Conservation (phyloP, 1,284 basidiomycete genomes). For the Cutaneotrichosporon dermatis region DNA sequence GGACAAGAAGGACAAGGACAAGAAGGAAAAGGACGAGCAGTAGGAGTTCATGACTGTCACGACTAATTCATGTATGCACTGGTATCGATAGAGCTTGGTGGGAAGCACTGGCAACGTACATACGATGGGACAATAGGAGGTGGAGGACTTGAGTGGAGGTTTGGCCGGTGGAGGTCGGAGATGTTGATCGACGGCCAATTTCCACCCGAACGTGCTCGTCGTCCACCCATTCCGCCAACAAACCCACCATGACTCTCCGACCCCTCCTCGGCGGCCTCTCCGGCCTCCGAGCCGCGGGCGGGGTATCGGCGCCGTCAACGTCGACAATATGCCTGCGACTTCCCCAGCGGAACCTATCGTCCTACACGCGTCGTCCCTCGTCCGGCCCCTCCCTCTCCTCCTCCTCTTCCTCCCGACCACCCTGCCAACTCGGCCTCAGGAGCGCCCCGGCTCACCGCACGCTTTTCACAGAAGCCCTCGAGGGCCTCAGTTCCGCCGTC, state of each 20-base stretch:
- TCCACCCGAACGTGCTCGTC: not conserved
- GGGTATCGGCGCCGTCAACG: not conserved
- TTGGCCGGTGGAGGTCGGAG: not conserved
- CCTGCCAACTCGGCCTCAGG: too few relatives aligned
- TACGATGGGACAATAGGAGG: too few relatives aligned
- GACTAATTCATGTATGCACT: not conserved
- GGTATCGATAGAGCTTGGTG: too few relatives aligned
- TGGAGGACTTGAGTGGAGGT: not conserved
- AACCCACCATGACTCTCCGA: conserved; percentile 1
- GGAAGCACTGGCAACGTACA: too few relatives aligned
- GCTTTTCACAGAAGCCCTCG: not conserved
- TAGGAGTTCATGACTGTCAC: not conserved
- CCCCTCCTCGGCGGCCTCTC: not conserved
- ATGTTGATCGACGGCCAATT: not conserved
- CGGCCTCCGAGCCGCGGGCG: not conserved
- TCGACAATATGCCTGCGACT: too few relatives aligned
- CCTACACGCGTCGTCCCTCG: not conserved
- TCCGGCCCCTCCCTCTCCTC: not conserved
- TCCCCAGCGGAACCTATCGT: not conserved
- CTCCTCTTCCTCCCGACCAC: not conserved
- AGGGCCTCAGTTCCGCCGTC: not conserved
- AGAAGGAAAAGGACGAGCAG: not conserved
- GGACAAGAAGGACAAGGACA: not conserved
- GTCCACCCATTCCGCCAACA: not conserved
- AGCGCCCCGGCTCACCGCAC: not conserved